These are phyloP conservation scores for Larix sibirica DNA, from an alignment of 83 land plant species.

Conservation along the genomic window DNA sequence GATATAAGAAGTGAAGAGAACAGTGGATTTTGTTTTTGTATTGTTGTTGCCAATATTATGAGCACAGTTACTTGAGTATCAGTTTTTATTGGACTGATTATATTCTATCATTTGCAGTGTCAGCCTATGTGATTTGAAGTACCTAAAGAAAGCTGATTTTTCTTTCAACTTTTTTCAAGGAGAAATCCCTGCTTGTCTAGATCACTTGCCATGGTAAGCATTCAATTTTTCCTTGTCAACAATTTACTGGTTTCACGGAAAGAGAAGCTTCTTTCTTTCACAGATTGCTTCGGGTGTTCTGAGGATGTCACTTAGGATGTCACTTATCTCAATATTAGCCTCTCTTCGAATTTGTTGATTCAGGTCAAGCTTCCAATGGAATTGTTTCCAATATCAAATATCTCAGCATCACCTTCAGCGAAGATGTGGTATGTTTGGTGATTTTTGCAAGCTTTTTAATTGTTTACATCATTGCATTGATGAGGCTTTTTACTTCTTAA, in stretches of 20 bases:
- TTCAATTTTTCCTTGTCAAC: constrained; percentile 3
- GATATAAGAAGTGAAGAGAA: background rate
- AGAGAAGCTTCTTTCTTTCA: background rate
- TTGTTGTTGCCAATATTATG: background rate
- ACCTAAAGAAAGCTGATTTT: constrained; percentile 20
- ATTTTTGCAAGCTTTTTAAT: background rate
- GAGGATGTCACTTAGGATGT: background rate
- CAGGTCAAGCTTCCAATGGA: constrained; percentile 12
- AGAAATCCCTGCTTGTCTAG: constrained; percentile 14
- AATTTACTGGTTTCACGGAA: background rate
- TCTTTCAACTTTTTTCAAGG: constrained; percentile 22
- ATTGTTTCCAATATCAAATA: constrained; percentile 9
- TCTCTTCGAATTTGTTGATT: background rate
- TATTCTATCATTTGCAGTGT: constrained; percentile 24
- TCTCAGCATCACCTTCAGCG: background rate
- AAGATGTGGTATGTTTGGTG: constrained; percentile 5
- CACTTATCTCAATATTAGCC: background rate
- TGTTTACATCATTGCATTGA: background rate
- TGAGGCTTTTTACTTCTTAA: background rate
- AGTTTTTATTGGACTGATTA: background rate
- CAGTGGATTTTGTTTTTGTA: background rate
- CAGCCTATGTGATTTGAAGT: constrained; percentile 22
- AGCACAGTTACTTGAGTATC: background rate
- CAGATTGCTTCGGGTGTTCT: background rate
- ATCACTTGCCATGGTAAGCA: constrained; percentile 20